These are phyloP conservation scores for Malassezia sp. DNA, from an alignment of 1,284 basidiomycete genomes.

Conservation along the genomic window DNA sequence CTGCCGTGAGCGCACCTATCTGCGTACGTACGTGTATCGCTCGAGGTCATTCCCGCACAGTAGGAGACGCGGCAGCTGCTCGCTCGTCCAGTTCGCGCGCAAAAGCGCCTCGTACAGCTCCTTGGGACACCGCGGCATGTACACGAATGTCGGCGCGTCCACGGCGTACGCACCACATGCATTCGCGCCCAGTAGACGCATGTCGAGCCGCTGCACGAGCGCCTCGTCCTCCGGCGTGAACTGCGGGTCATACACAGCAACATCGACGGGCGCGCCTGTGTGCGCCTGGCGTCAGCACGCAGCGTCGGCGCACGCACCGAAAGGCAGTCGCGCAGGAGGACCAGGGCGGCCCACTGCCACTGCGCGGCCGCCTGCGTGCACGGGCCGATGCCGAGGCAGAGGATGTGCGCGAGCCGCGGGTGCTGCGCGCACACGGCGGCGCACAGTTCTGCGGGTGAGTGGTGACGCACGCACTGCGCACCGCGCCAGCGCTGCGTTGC, in stretches of 20 bases:
- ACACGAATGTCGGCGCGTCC: slow-evolving; percentile 13
- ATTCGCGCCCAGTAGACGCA: background rate
- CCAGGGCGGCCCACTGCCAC: slow-evolving; percentile 7
- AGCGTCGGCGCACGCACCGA: background rate
- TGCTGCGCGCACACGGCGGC: background rate
- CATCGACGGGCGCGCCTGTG: background rate
- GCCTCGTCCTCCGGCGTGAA: slow-evolving; percentile 6
- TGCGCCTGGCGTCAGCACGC: background rate
- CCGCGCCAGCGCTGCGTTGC: background rate
- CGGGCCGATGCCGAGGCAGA: slow-evolving; percentile 13
- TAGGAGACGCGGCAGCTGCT: slow-evolving; percentile 1
- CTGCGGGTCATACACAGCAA: slow-evolving; percentile 9
- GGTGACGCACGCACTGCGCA: background rate
- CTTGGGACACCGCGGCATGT: slow-evolving; percentile 22
- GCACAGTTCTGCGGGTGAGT: background rate
- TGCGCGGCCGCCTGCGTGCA: background rate
- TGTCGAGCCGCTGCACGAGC: background rate
- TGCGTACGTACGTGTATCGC: background rate
- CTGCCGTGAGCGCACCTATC: background rate
- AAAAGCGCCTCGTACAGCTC: slow-evolving; percentile 19
- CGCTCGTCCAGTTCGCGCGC: slow-evolving; percentile 17
- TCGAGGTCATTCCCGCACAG: slow-evolving; percentile 16
- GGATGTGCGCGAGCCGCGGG: background rate
- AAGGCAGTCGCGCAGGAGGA: background rate
- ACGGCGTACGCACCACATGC: slow-evolving; percentile 12